Evolutionary conservation across 2,329 filamentous ascomycete species (phyloP).

Genomic region (Lasiodiplodia gonubiensis): DNA sequence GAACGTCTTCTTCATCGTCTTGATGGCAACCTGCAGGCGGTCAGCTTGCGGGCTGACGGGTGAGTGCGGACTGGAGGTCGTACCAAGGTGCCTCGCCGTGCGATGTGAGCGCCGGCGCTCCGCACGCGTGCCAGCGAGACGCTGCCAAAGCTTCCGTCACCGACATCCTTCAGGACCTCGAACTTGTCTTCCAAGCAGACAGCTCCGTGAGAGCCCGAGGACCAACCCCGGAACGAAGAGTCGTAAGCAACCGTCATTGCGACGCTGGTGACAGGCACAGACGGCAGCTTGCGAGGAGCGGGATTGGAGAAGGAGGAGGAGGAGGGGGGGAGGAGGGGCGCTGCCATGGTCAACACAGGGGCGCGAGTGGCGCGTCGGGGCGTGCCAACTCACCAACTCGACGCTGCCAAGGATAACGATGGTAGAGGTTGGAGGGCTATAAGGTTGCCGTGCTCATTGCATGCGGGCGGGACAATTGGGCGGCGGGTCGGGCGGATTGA

Average conservation of each 20-base stretch:
- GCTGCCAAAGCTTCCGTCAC: constrained; percentile 97
- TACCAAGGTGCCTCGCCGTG: constrained; percentile 91
- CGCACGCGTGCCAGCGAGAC: constrained; percentile 91
- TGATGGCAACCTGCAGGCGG: constrained; percentile 82
- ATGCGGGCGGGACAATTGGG: constrained; percentile 30
- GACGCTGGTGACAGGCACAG: constrained; percentile 32
- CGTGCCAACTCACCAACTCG: constrained; percentile 25
- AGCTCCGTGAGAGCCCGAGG: constrained; percentile 55
- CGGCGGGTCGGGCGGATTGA: background rate
- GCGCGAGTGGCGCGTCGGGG: constrained; percentile 7
- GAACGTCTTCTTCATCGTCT: constrained; percentile 99
- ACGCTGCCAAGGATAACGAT: constrained; percentile 23
- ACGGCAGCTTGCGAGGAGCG: constrained; percentile 13
- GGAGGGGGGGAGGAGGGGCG: background rate
- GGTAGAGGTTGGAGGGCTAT: constrained; percentile 20
- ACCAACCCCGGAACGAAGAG: constrained; percentile 70
- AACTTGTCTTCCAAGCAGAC: constrained; percentile 85
- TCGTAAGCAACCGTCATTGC: constrained; percentile 81
- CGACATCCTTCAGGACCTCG: constrained; percentile 96
- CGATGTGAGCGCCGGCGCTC: constrained; percentile 85
- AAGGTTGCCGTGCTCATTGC: constrained; percentile 35
- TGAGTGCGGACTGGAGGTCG: constrained; percentile 45
- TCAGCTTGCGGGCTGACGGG: constrained; percentile 13
- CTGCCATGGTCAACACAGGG: constrained; percentile 20
- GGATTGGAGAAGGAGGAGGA: constrained; percentile 5